Evolutionary conservation across 768 basidiomycete species (phyloP).

Genomic region (Punctularia strigosozonata): DNA sequence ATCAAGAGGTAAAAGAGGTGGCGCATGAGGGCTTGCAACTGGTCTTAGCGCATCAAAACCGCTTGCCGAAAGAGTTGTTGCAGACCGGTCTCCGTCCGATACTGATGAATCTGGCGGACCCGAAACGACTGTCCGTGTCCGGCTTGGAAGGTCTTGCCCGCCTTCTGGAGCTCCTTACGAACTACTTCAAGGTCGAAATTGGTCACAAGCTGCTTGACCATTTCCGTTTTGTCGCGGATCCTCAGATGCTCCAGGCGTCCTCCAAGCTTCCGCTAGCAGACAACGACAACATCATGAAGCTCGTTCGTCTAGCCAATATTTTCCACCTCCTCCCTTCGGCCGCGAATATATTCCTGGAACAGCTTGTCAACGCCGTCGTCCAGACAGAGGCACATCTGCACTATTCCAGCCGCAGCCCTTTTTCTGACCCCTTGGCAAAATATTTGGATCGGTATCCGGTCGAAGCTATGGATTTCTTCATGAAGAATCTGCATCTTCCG

Average conservation of each 20-base stretch:
- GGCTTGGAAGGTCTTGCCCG: constrained; percentile 91
- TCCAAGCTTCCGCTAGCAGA: constrained; percentile 72
- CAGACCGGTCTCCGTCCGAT: constrained; percentile 95
- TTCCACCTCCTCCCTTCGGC: constrained; percentile 93
- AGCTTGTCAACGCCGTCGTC: constrained; percentile 78
- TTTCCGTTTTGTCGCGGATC: constrained; percentile 86
- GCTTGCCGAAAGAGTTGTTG: constrained; percentile 88
- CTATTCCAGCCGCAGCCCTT: constrained; percentile 81
- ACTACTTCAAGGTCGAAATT: constrained; percentile 99
- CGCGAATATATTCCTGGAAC: constrained; percentile 84
- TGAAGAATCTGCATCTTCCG: constrained; percentile 65
- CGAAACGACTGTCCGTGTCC: constrained; percentile 83
- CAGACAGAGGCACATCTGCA: constrained; percentile 88
- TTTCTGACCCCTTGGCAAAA: constrained; percentile 84
- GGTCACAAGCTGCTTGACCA: constrained; percentile 96
- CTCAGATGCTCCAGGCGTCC: constrained; percentile 70
- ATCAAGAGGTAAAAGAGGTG: constrained; percentile 86
- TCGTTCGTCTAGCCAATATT: constrained; percentile 92
- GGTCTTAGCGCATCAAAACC: constrained; percentile 80
- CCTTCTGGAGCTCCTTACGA: constrained; percentile 85
- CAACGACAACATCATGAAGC: constrained; percentile 84
- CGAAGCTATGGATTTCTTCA: constrained; percentile 79
- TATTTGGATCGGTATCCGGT: constrained; percentile 85
- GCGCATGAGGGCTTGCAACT: constrained; percentile 88
- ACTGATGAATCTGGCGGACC: constrained; percentile 94